A percentile compares a stretch with the other conserved stretches of the same genome.
phyloP scores from a whole-genome alignment of 1,284 basidiomycete genomes.

The Pseudozyma thailandica region DNA sequence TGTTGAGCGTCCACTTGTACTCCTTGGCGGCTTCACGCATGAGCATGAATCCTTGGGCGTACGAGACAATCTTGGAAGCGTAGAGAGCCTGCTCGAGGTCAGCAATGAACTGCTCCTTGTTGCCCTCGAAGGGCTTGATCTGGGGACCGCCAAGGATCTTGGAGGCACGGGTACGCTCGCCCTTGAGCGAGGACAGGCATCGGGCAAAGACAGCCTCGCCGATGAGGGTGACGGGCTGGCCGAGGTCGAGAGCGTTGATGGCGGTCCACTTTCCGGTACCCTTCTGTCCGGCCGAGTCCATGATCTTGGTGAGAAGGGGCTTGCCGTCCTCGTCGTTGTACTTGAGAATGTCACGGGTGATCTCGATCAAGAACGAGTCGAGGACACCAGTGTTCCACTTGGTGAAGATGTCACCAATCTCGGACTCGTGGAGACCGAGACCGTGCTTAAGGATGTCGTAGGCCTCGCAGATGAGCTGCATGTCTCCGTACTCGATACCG shows the following conservation, averaged over 20 bases:
- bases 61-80: slow-evolving; percentile 86
- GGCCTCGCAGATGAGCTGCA: slow-evolving; percentile 96
- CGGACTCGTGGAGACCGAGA: slow-evolving; percentile 75
- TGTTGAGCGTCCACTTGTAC: slow-evolving; percentile 76
- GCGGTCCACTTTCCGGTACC: slow-evolving; percentile 99
- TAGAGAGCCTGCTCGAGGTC: slow-evolving; percentile 99
- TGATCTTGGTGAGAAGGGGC: slow-evolving; percentile 91
- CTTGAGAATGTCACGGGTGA: slow-evolving; percentile 69
- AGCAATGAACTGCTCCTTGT: slow-evolving; percentile 98
- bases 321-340: slow-evolving; percentile 91
- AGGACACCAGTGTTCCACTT: slow-evolving; percentile 98
- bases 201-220: slow-evolving; percentile 99
- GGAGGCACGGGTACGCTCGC: slow-evolving; percentile 93
- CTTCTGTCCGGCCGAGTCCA: slow-evolving; percentile 89
- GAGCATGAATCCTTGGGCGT: slow-evolving; percentile 99
- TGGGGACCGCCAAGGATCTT: slow-evolving; percentile 89
- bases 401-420: slow-evolving; percentile 69
- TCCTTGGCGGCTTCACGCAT: slow-evolving; percentile 98
- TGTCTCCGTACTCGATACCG: slow-evolving; percentile 92
- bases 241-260: slow-evolving; percentile 95
- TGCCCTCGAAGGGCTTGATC: slow-evolving; percentile 91
- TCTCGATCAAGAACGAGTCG: slow-evolving; percentile 99
- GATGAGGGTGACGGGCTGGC: slow-evolving; percentile 89
- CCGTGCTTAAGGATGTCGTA: slow-evolving; percentile 92
- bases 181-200: slow-evolving; percentile 96